Percentiles rank a stretch among this genome's conserved stretches.
These are phyloP conservation scores for Cordyceps cicadae DNA, from an alignment of 2,329 filamentous ascomycete species.

Conservation along the genomic window DNA sequence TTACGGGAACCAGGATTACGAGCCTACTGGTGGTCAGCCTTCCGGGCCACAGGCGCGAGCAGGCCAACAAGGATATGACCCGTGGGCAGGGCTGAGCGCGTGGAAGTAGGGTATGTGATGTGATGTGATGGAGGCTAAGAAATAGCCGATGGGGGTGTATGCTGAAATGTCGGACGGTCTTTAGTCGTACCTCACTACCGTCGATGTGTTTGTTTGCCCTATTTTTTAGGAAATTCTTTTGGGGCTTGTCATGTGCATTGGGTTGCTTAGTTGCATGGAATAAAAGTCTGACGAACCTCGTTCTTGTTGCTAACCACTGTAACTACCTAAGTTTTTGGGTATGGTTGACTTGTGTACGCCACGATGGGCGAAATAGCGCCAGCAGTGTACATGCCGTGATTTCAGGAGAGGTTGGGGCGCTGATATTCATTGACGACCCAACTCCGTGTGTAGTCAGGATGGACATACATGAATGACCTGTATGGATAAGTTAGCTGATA, in stretches of 20 bases:
- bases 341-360: neutral
- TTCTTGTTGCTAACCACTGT: too few species aligned
- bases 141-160: neutral
- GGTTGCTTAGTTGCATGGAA: conserved; percentile 1
- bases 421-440: neutral
- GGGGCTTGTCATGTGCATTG: neutral
- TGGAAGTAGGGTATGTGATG: conserved; percentile 34
- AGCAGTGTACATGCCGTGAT: neutral
- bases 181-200: neutral
- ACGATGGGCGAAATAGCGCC: neutral
- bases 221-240: neutral
- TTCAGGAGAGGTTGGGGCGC: neutral
- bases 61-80: conserved; percentile 35
- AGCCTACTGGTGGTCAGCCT: conserved; percentile 18
- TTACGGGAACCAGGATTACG: conserved; percentile 33
- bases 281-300: neutral
- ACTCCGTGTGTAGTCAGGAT: too few species aligned
- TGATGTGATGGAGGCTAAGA: neutral
- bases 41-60: conserved; percentile 26
- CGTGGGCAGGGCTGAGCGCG: conserved; percentile 44
- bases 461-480: too few species aligned
- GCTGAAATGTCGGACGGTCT: neutral
- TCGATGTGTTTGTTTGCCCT: neutral
- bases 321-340: neutral
- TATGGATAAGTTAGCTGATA: too few species aligned